Evolutionary conservation across 768 basidiomycete species (phyloP).

Genomic region (Lactifluus pinguis): DNA sequence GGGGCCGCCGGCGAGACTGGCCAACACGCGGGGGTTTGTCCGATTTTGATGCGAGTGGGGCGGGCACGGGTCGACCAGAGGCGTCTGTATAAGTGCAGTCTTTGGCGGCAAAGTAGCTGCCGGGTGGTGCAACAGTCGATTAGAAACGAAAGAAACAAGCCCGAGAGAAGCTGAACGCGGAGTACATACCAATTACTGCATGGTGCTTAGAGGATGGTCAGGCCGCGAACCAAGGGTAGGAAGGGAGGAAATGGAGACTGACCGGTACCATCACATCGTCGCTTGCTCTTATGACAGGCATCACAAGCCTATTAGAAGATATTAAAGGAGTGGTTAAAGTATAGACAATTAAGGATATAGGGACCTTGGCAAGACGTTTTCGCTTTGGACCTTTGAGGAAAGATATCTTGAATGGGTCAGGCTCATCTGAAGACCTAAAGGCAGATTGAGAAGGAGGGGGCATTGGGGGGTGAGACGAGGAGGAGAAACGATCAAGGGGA

Average conservation of each 20-base stretch:
- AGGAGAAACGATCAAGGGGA: constrained; percentile 3
- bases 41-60: constrained; percentile 31
- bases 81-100: constrained; percentile 75
- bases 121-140: constrained; percentile 3
- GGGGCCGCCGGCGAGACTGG: constrained; percentile 11
- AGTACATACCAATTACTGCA: constrained; percentile 67
- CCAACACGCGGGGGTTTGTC: constrained; percentile 10
- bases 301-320: constrained; percentile 50
- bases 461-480: not conserved
- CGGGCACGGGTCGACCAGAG: constrained; percentile 70
- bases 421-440: constrained; percentile 19
- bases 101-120: constrained; percentile 74
- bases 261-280: constrained; percentile 78
- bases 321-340: not conserved
- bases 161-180: not conserved
- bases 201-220: constrained; percentile 39
- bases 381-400: constrained; percentile 46
- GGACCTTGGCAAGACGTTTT: constrained; percentile 44
- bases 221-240: not conserved
- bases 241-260: constrained; percentile 22
- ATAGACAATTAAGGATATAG: not conserved
- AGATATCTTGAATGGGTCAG: constrained; percentile 30
- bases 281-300: constrained; percentile 78
- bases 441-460: constrained; percentile 7
- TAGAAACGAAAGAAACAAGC: constrained; percentile 9